Conservation (phyloP, 2,329 filamentous ascomycete species). For the Hymenoscyphus occultus region DNA sequence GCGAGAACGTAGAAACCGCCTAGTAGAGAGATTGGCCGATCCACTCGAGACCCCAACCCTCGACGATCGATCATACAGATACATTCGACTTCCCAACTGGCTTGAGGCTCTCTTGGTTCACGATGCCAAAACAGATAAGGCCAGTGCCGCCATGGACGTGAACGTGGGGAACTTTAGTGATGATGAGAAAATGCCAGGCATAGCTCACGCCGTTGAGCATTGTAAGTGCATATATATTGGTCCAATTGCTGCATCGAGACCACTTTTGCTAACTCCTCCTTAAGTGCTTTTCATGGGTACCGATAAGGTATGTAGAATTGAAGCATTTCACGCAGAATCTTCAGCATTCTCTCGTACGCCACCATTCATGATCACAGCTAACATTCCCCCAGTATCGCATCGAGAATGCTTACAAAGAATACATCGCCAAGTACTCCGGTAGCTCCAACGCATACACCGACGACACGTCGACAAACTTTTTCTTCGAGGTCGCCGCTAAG, state of each 20-base stretch:
- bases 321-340: background rate
- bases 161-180: slow-evolving; percentile 97
- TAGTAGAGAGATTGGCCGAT: slow-evolving; percentile 55
- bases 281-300: slow-evolving; percentile 96
- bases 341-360: background rate
- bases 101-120: slow-evolving; percentile 91
- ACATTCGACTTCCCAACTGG: slow-evolving; percentile 82
- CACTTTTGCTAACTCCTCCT: slow-evolving; percentile 24
- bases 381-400: slow-evolving; percentile 64
- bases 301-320: slow-evolving; percentile 62
- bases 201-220: slow-evolving; percentile 95
- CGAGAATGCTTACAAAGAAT: slow-evolving; percentile 95
- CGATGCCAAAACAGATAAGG: slow-evolving; percentile 93
- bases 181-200: slow-evolving; percentile 83
- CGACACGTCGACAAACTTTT: slow-evolving; percentile 93
- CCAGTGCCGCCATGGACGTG: slow-evolving; percentile 90
- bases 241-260: background rate
- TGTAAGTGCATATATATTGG: slow-evolving; percentile 30
- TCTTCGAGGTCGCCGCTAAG: slow-evolving; percentile 88
- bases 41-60: slow-evolving; percentile 76
- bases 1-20: slow-evolving; percentile 33
- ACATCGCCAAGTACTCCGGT: slow-evolving; percentile 84
- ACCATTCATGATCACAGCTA: slow-evolving; percentile 16
- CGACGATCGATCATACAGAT: slow-evolving; percentile 83
- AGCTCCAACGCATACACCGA: slow-evolving; percentile 95